Evolutionary conservation across 192 early-diverging fungal species (phyloP), one percentile per base, ranked within the genome.

Genomic region (Coemansia sp.): DNA sequence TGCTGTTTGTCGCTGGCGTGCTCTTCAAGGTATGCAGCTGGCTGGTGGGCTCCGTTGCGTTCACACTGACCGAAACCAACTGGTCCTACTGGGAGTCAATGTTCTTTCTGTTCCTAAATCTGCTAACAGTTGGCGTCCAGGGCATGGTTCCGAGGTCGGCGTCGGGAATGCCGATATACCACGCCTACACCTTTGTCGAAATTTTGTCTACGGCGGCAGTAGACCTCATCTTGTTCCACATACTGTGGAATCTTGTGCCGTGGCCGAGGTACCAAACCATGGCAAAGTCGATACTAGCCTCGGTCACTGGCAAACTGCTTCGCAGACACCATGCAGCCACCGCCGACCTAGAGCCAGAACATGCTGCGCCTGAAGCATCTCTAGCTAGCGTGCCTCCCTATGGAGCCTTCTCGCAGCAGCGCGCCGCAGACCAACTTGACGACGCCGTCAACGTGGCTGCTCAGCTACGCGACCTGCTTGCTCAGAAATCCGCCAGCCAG

Each of bases 31-130:
- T 79, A 6, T 69, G 68, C 61, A 64, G 66, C 42, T 83, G 81
- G 81, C 28, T 67, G 6, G 59, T 72, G 12, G 72, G 65, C 21
- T 75, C 81, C 12, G 42, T 83, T 25, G 72, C 75, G 18, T 79
- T 83, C 38, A 61, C 73, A 36, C 64, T 62, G 26, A 79, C 76
- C 10, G 76, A 79, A 50, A n/a, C 66, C 38, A 69, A 65, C 13
- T 78, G 76, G 76, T 76, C 76, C 34, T 83, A 75, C 68, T 79
- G 76, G 81, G 81, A 83, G 58, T 72, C 75, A 26, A 55, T 83
- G 65, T 53, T 76, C 41, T 83, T 83, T 60, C 34, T 76, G 56
- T 83, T 83, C 35, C 64, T 83, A 53, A 79, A 68, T 38, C 60
- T 83, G 39, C 68, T 83, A 23, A 73, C 73, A 21, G 76, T 83